Evolutionary conservation across 163 green algal genomes (phyloP), one percentile per base, ranked within the genome.

Genomic region (Chlamydomonas reinhardtii): DNA sequence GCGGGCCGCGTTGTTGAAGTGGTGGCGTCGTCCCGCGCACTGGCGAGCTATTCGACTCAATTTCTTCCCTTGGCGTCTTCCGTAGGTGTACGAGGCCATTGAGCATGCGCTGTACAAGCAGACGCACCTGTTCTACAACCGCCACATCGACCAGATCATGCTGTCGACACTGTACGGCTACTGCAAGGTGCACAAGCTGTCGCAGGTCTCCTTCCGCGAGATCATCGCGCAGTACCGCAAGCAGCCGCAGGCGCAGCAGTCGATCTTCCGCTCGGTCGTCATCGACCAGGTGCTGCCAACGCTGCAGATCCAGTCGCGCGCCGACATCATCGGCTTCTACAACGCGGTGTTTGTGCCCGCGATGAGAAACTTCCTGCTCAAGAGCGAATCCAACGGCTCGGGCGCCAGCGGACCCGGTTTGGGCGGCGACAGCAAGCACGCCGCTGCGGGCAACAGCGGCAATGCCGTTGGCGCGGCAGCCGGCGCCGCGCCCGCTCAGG

Each of bases 311-410:
- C 12, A 68, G 27, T 54, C 86, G 2, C 89, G 90, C 1, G 94
- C 94, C 6, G 97, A 99, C 87, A 97, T 99, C 86, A 98, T 99
- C 80, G 84, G 92, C 16, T 98, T 98, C 86, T 99, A 99, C 93
- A 99, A 99, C 85, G 70, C 91, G 32, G 86, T 95, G 29, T 97
- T 97, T 85, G 93, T 98, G 22, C 93, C 94, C 0, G 78, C 74
- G 20, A 93, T 96, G 78, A 97, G 96, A 85, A n/a, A 76, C 19
- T 94, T 93, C 75, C 86, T 98, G 84, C 80, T 98, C 15, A 81
- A 78, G 39, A 29, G 80, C 22, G 79, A 72, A 14, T 43, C 31
- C 17, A 32, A 68, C 12, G 65, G n/a, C 37, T 14, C 24, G 0
- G 68, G 52, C 25, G 31, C 43, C 34, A 61, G 34, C 32, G 74